These are phyloP conservation scores for Loxodes magnus DNA, from an alignment of 73 alveolate genomes.

Conservation along the genomic window DNA sequence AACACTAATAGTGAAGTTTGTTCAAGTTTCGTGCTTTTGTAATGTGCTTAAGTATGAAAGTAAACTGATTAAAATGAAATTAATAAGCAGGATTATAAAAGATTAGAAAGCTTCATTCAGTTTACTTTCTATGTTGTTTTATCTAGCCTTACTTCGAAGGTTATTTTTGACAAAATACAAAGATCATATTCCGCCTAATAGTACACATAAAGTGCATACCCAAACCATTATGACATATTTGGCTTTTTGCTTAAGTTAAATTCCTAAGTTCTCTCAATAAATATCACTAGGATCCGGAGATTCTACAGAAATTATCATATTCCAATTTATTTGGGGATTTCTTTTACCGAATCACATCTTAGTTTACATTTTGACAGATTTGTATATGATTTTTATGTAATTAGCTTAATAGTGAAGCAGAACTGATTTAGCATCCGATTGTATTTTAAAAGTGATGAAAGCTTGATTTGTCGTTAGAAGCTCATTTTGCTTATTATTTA, in stretches of 20 bases:
- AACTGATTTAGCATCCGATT: neutral
- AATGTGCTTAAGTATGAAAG: neutral
- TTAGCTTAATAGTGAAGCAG: neutral
- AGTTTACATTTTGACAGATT: neutral
- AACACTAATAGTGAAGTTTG: constrained; percentile 1
- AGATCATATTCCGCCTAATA: too few relatives aligned
- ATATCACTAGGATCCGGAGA: constrained; percentile 8
- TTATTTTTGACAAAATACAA: too few relatives aligned
- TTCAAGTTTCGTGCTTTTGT: neutral
- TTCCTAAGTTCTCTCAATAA: neutral
- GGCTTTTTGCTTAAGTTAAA: too few relatives aligned
- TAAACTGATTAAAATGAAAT: constrained; percentile 1
- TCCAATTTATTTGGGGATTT: too few relatives aligned
- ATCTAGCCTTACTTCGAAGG: too few relatives aligned
- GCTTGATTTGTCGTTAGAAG: neutral
- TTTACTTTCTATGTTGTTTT: neutral
- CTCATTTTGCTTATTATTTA: neutral
- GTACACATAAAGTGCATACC: too few relatives aligned
- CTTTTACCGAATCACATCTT: neutral
- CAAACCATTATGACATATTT: too few relatives aligned
- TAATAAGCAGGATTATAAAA: neutral
- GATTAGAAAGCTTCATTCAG: too few relatives aligned
- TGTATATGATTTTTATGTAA: neutral
- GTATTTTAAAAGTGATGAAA: constrained; percentile 5
- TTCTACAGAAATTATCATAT: too few relatives aligned